Evolutionary conservation across 192 early-diverging fungal genomes (phyloP).

Genomic region (Podila clonocystis): DNA sequence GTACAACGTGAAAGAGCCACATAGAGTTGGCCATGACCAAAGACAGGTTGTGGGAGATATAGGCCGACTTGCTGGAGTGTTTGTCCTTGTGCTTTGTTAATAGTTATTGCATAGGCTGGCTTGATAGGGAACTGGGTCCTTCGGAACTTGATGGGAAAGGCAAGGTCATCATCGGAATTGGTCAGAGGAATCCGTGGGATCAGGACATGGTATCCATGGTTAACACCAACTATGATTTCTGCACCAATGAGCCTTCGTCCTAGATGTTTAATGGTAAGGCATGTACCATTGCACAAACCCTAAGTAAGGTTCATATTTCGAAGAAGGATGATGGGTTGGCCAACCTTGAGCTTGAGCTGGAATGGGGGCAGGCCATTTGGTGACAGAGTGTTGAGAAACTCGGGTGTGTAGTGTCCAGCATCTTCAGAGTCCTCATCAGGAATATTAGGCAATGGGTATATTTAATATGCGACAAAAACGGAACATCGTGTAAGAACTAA

Average conservation of each 20-base stretch:
- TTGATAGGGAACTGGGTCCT: constrained; percentile 23
- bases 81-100: constrained; percentile 23
- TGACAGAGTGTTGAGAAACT: constrained; percentile 21
- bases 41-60: constrained; percentile 4
- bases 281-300: constrained; percentile 29
- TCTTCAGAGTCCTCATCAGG: not conserved
- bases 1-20: constrained; percentile 21
- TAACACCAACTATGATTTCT: constrained; percentile 9
- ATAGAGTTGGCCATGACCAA: constrained; percentile 31
- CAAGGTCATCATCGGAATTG: constrained; percentile 14
- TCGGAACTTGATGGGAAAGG: constrained; percentile 22
- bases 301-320: constrained; percentile 2
- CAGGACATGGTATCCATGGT: not conserved
- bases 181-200: constrained; percentile 14
- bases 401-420: constrained; percentile 5
- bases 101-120: constrained; percentile 28
- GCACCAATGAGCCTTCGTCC: constrained; percentile 9
- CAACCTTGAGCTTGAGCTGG: constrained; percentile 17
- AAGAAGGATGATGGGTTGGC: constrained; percentile 16
- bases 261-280: constrained; percentile 12
- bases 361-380: constrained; percentile 10
- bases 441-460: constrained; percentile 2
- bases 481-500: too few relatives aligned
- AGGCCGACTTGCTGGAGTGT: constrained; percentile 3
- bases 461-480: too few relatives aligned